Base-by-base conservation (phyloP, 257 asterid species). In the Misopates orontium region DNA sequence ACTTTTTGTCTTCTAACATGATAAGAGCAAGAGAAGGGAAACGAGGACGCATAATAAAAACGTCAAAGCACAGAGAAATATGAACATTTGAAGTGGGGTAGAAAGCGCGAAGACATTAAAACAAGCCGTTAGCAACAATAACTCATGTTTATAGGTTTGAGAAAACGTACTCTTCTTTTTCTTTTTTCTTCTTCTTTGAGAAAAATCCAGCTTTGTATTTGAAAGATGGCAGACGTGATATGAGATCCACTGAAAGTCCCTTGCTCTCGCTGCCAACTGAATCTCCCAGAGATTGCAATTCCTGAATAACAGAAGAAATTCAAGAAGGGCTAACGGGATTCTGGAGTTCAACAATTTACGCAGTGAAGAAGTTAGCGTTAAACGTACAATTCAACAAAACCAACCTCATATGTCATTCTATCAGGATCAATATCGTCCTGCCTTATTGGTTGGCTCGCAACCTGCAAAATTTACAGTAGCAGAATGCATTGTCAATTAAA, bases 371-470 rank as follows among this genome's bases (percentile, higher is more conserved):
- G 42, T 73, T 44, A 21, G 40, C 57, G 19, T 19, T 24, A 24
- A 14, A 24, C 40, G 53, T 12, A 66, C 55, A 48, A 60, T 57
- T 64, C 11, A 14, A 17, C n/a, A 60, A 4, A 58, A 73, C 82
- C 64, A 76, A 91, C 98, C 97, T 92, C 98, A 40, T 87, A 89
- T 62, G 87, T 85, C 98, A 92, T 89, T 20, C 58, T 63, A 66
- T 92, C 97, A 22, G 84, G 94, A 85, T 87, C 89, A 60, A 92
- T 62, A 22, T 77, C 86, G 55, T 89, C 97, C 62, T 85, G 82
- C 62, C 80, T 77, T n/a, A 56, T 54, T 62, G 42, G 73, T 58
- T 41, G 85, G 64, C 73, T 81, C 60, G 41, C 74, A 52, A 10
- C 80, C 96, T 87, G 83, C 78, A 79, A 39, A 15, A n/a, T 32